Evolutionary conservation across 768 basidiomycete genomes (phyloP), one percentile per base, ranked within the genome.

Genomic region (Sarcomyxa edulis): DNA sequence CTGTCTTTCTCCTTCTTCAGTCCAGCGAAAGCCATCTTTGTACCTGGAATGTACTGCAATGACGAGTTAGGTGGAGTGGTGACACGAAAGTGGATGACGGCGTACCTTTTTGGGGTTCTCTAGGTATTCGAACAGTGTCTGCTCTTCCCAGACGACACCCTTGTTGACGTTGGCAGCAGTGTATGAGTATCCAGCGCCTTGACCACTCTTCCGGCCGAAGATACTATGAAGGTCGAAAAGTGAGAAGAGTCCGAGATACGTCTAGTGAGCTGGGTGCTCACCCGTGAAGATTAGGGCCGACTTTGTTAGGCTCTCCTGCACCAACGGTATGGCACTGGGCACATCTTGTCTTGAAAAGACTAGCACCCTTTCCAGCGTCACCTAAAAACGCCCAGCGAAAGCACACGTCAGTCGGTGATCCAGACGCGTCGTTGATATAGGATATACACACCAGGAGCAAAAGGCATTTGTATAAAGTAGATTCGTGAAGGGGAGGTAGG

Each of bases 1-100:
- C 94, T 83, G 62, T 97, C 94, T 76, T 93, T 91, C 7, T 90
- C 90, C 79, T 97, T 98, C 84, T 97, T 98, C 60, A 98, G 68
- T 54, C 95, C 95, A 48, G 93, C 92, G 52, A 96, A 97, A 42
- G 93, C 94, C 94, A 97, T 97, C 72, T 95, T 96, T 35, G 94
- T 96, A 33, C 94, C 93, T 26, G 90, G 90, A 49, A 94, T 94
- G 69, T 92, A 93, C 86, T 89, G 43, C 24, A 10, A 40, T 19
- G 8, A 20, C n/a, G 28, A 10, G 11, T 22, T 19, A 37, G 7
- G 6, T 8, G 22, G 0, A 12, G 24, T 6, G 24, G 6, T 8
- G 14, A 11, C 3, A 2, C 4, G 8, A 39, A 11, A 24, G 4
- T 4, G n/a, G 10, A 42, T 15, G 29, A 29, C 29, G 33, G 21